Evolutionary conservation across 2,329 filamentous ascomycete species (phyloP).

Genomic region (Fusarium haematococcum): DNA sequence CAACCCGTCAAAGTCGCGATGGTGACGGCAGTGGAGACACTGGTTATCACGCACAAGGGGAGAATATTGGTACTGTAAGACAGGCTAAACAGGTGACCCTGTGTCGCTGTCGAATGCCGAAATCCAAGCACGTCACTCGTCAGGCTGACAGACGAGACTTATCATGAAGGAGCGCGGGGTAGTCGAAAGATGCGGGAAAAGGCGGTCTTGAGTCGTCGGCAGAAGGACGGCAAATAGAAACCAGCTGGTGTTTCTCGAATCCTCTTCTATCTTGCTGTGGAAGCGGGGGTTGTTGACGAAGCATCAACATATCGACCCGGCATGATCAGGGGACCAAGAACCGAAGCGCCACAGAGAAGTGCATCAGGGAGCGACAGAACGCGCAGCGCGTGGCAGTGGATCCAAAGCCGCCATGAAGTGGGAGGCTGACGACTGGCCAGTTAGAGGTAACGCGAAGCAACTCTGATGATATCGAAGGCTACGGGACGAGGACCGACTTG

Average conservation of each 20-base stretch:
- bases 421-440: conserved; percentile 1
- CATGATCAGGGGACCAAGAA: conserved; percentile 19
- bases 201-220: conserved; percentile 5
- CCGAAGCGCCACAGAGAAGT: conserved; percentile 8
- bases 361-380: conserved; percentile 3
- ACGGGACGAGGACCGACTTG: conserved; percentile 6
- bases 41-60: conserved; percentile 11
- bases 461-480: conserved; percentile 13
- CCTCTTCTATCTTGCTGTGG: neutral
- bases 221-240: neutral
- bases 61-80: conserved; percentile 7
- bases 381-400: neutral
- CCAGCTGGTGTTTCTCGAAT: neutral
- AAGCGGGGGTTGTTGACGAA: neutral
- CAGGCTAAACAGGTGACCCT: conserved; percentile 28
- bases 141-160: conserved; percentile 1
- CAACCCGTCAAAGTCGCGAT: conserved; percentile 18
- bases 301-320: conserved; percentile 12
- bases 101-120: conserved; percentile 15
- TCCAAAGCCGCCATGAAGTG: neutral
- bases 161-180: neutral
- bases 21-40: conserved; percentile 30
- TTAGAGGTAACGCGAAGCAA: conserved; percentile 4
- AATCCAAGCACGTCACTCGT: conserved; percentile 15
- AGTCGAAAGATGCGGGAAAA: neutral